A percentile compares a stretch with the other conserved stretches of the same genome.
Evolutionary conservation across 768 basidiomycete genomes (phyloP).

Genomic region (Lactifluus pinguis): DNA sequence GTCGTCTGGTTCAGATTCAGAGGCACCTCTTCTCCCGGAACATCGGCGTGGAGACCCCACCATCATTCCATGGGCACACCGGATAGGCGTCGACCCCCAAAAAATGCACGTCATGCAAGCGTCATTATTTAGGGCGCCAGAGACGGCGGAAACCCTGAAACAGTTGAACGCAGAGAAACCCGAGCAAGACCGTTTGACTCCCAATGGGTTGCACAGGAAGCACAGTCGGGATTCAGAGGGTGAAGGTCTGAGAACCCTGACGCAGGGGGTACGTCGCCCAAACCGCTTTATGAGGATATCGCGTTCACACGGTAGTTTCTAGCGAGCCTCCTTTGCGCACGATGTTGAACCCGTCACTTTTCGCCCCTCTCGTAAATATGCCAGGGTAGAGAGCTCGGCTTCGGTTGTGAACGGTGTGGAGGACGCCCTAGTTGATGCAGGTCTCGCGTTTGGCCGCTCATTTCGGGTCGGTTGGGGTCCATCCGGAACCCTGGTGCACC

Average conservation of each 20-base stretch:
- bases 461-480: slow-evolving; percentile 91
- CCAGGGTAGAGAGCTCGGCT: slow-evolving; percentile 58
- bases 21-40: slow-evolving; percentile 21
- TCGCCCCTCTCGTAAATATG: slow-evolving; percentile 73
- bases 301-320: neutral
- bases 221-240: slow-evolving; percentile 75
- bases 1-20: slow-evolving; percentile 27
- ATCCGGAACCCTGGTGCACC: slow-evolving; percentile 61
- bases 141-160: slow-evolving; percentile 55
- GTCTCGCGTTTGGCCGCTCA: slow-evolving; percentile 75
- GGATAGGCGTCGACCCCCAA: slow-evolving; percentile 72
- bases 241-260: slow-evolving; percentile 50
- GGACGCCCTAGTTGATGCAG: slow-evolving; percentile 65
- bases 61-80: slow-evolving; percentile 63
- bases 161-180: slow-evolving; percentile 18
- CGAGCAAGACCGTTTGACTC: slow-evolving; percentile 25
- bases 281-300: neutral
- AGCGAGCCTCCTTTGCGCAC: slow-evolving; percentile 77
- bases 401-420: slow-evolving; percentile 61
- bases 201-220: slow-evolving; percentile 45
- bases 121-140: slow-evolving; percentile 70
- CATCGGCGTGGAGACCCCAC: slow-evolving; percentile 35
- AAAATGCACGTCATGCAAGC: slow-evolving; percentile 93
- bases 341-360: slow-evolving; percentile 57
- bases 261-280: slow-evolving; percentile 42